phyloP scores from a whole-genome alignment of 2,329 filamentous ascomycete genomes.

The Periconia sp. region DNA sequence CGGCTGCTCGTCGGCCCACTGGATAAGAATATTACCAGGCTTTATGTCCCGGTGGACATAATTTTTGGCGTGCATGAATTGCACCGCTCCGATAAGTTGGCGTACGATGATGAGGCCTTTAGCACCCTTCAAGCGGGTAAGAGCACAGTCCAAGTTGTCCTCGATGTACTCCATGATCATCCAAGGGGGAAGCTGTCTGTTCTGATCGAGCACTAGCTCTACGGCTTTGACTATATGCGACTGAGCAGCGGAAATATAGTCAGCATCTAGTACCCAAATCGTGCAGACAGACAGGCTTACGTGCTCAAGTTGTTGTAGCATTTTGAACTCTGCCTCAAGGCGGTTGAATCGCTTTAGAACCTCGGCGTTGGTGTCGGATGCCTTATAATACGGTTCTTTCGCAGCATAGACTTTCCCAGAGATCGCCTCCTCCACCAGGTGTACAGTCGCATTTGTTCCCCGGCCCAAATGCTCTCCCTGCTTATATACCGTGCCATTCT shows the following conservation, averaged over 20 bases:
- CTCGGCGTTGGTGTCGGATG: background rate
- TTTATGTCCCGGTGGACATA: slow-evolving; percentile 5
- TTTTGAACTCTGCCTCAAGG: slow-evolving; percentile 1
- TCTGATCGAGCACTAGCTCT: background rate
- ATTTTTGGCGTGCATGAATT: slow-evolving; percentile 6
- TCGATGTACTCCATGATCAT: slow-evolving; percentile 2
- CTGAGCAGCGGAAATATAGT: slow-evolving; percentile 1
- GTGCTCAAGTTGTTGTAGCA: background rate
- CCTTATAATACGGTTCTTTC: slow-evolving; percentile 2
- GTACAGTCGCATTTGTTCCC: background rate
- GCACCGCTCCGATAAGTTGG: slow-evolving; percentile 3
- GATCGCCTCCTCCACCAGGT: slow-evolving; percentile 1
- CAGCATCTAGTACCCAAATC: slow-evolving; percentile 1
- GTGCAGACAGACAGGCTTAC: background rate
- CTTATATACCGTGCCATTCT: slow-evolving; percentile 1
- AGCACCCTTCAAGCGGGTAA: background rate
- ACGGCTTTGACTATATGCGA: slow-evolving; percentile 1
- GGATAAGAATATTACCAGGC: slow-evolving; percentile 1
- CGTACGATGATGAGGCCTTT: background rate
- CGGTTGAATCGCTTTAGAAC: slow-evolving; percentile 1
- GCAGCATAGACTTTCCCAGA: slow-evolving; percentile 1
- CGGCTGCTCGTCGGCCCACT: slow-evolving; percentile 3
- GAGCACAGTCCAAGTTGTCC: slow-evolving; percentile 1
- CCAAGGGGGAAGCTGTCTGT: slow-evolving; percentile 1
- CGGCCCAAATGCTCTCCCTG: background rate